phyloP scores from a whole-genome alignment of 192 early-diverging fungal species.

The Spizellomyces sp. region DNA sequence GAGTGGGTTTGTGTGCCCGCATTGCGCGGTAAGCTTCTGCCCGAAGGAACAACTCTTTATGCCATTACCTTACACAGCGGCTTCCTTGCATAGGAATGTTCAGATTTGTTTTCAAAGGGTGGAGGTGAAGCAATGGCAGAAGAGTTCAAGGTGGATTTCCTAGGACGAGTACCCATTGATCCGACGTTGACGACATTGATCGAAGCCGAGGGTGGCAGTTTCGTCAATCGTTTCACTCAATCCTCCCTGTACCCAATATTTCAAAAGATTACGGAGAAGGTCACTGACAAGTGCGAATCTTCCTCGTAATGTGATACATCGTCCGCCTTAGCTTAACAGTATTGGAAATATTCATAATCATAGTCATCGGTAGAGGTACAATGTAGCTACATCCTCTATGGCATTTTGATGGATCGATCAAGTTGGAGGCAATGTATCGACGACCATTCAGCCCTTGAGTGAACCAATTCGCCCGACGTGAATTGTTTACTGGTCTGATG shows the following conservation, averaged over 20 bases:
- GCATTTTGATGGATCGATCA: too few relatives aligned
- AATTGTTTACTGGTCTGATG: too few relatives aligned
- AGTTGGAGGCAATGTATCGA: too few relatives aligned
- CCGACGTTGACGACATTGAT: slow-evolving; percentile 47
- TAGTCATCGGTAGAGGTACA: too few relatives aligned
- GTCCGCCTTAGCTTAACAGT: too few relatives aligned
- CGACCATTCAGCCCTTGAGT: too few relatives aligned
- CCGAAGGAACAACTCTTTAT: neutral
- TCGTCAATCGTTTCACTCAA: slow-evolving; percentile 21
- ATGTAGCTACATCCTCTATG: too few relatives aligned
- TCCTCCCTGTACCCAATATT: slow-evolving; percentile 29
- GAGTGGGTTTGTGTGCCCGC: slow-evolving; percentile 95
- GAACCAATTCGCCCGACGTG: too few relatives aligned
- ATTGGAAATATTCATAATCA: too few relatives aligned
- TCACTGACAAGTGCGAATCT: slow-evolving; percentile 19
- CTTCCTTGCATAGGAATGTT: slow-evolving; percentile 40
- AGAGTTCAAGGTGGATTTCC: slow-evolving; percentile 42
- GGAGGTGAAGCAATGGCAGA: slow-evolving; percentile 51
- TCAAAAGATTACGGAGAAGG: slow-evolving; percentile 22
- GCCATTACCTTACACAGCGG: neutral
- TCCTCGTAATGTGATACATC: too few relatives aligned
- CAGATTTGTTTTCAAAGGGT: slow-evolving; percentile 54
- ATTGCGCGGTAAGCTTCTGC: slow-evolving; percentile 58
- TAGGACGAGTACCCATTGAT: slow-evolving; percentile 56
- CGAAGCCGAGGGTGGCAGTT: slow-evolving; percentile 36